phyloP scores from a whole-genome alignment of 2,329 filamentous ascomycete genomes.

The Macrophomina phaseolina region DNA sequence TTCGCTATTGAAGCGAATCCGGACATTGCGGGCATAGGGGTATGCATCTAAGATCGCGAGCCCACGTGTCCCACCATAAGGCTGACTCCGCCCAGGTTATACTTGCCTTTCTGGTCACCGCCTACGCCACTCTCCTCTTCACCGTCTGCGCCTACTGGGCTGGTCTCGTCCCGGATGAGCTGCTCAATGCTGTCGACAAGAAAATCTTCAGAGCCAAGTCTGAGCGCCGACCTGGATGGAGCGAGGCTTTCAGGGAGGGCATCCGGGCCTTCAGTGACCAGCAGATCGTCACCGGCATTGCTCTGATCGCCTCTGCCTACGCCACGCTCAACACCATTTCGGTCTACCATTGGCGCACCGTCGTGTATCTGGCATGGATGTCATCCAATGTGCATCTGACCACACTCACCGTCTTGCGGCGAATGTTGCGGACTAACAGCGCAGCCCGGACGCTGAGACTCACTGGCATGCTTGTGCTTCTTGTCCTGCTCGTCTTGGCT shows the following conservation, averaged over 20 bases:
- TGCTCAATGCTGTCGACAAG: neutral
- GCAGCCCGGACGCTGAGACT: conserved; percentile 30
- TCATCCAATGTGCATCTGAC: conserved; percentile 32
- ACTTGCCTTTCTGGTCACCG: neutral
- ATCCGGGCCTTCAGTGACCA: conserved; percentile 32
- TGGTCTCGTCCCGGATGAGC: neutral
- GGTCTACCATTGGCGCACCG: conserved; percentile 30
- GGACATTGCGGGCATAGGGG: conserved; percentile 13
- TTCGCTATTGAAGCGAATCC: neutral
- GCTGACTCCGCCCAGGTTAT: conserved; percentile 8
- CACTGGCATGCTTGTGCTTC: conserved; percentile 24
- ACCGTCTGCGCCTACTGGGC: neutral
- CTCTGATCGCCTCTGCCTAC: conserved; percentile 31
- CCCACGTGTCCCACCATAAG: neutral
- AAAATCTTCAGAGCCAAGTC: neutral
- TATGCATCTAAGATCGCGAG: neutral
- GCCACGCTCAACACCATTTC: conserved; percentile 13
- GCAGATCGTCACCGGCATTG: conserved; percentile 33
- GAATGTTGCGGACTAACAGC: conserved; percentile 29
- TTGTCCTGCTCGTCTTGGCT: conserved; percentile 19
- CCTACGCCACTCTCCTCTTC: neutral
- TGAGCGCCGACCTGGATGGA: neutral
- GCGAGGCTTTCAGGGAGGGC: conserved; percentile 15
- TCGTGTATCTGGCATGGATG: conserved; percentile 34
- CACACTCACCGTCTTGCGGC: conserved; percentile 31